phyloP scores from a whole-genome alignment of 129 eudicot genomes.

The Flaveria ramosissima region DNA sequence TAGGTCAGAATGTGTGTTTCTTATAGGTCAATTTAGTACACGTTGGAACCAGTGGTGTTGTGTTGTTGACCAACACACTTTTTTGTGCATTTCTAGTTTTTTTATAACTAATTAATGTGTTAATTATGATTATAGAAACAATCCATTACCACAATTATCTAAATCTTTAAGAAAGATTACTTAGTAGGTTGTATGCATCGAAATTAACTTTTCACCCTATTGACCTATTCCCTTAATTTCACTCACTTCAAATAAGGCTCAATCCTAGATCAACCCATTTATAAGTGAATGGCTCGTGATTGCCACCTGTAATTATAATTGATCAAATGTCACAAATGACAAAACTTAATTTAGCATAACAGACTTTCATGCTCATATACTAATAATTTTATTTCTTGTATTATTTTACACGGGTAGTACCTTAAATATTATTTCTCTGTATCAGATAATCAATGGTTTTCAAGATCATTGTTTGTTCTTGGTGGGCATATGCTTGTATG shows the following conservation, averaged over 20 bases:
- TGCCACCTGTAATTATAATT: background rate
- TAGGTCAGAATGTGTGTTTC: background rate
- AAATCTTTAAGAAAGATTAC: background rate
- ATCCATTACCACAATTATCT: background rate
- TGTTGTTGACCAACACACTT: background rate
- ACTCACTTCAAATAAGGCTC: background rate
- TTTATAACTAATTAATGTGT: conserved; percentile 1
- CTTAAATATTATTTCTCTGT: conserved; percentile 9
- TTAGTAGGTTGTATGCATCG: background rate
- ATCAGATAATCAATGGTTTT: conserved; percentile 55
- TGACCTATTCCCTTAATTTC: background rate
- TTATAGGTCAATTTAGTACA: background rate
- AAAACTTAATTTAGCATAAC: background rate
- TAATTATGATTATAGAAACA: background rate
- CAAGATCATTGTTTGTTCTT: conserved; percentile 68
- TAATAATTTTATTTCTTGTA: background rate
- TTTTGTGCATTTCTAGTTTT: background rate
- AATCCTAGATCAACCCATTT: background rate
- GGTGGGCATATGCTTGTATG: conserved; percentile 59
- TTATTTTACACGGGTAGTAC: background rate
- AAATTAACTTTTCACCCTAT: background rate
- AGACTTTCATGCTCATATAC: background rate
- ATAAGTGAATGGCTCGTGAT: background rate
- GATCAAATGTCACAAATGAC: background rate
- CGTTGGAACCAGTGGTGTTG: background rate